Base-by-base conservation (phyloP, 192 early-diverging fungal species). In the Oehlia diaphana region DNA sequence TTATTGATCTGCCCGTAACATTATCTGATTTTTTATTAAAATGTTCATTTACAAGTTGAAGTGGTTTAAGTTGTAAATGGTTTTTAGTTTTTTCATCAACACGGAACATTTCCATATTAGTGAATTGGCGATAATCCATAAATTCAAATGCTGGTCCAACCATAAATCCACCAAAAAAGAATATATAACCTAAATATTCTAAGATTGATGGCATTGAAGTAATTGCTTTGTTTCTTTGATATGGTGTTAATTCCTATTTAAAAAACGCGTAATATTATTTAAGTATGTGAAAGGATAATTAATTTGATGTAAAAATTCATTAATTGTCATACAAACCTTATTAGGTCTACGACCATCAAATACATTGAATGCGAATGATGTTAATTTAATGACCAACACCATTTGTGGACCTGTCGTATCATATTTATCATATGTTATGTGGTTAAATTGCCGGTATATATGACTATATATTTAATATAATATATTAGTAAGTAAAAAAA, bases 361-460 rank as follows among this genome's bases (percentile, higher is more conserved):
- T 13, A 95, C 89, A 67, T 90, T 91, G 85, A 93, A 98, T 0
- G 95, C 95, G 86, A 94, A 95, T 12, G 92, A 92, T 23, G 95
- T 94, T 61, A 96, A 81, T 80, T 97, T 97, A 76, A 97, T 96
- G n/a, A 95, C 92, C 68, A 97, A 84, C 31, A 98, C 89, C 97
- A 99, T 99, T 84, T 96, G 93, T 2, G 96, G 94, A 14, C 95
- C 94, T 12, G 97, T 95, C 74, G 93, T 87, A 86, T 99, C 96
- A 81, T 95, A 88, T 26, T 83, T 82, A 19, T 88, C 89, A 72
- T 88, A 83, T 14, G 83, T 81, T 13, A 82, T 79, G 69, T 86
- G 81, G 47, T 84, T 78, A 28, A 81, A 50, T 63, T 90, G 88
- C 47, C 89, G 85, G 47, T 78, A 78, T 16, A 90, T 72, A 79